Base-by-base conservation (phyloP, 1,284 basidiomycete genomes). In the Ganoderma resinaceum region DNA sequence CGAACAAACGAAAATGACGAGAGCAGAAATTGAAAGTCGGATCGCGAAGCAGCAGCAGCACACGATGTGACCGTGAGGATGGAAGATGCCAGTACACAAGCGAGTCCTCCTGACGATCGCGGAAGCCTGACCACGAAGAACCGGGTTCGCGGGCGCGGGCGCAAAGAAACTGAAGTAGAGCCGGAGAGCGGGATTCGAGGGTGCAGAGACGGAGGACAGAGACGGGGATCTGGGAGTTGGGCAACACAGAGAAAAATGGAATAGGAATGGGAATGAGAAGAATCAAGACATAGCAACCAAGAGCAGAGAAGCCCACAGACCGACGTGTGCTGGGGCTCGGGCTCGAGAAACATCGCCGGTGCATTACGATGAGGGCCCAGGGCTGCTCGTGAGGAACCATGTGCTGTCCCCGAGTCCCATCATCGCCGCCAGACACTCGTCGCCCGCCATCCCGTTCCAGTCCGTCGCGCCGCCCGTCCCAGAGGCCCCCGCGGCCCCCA, bases 361-460 rank as follows among this genome's bases (percentile, higher is more conserved):
- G n/a, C 43, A 46, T 46, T 11, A 46, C n/a, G 46, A 49, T 23
- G 46, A 49, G 23, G 11, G 20, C 46, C 46, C 46, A 2, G 46
- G 46, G 23, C 46, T 49, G 46, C 9, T 61, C 66, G 35, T 14
- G 46, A 72, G 57, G 67, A 72, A 72, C 71, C 71, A 72, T 38
- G 71, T 61, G 49, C 67, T 66, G 67, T 65, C 68, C 46, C 63
- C 71, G n/a, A 72, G 65, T 11, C 71, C 69, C 69, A 72, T 72
- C 69, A 72, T 69, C 53, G 71, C 71, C 37, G 71, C 71, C 16
- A 72, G 66, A n/a, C 63, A 70, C 59, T 72, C 69, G 61, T 70
- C 67, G 60, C 69, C 67, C 67, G 65, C 58, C 67, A 71, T 67
- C 26, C 67, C 58, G 58, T 60, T 60, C 58, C 58, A 60, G 58